These are phyloP conservation scores for Dendrobium chrysotoxum DNA, from an alignment of 106 monocot species.

Conservation along the genomic window DNA sequence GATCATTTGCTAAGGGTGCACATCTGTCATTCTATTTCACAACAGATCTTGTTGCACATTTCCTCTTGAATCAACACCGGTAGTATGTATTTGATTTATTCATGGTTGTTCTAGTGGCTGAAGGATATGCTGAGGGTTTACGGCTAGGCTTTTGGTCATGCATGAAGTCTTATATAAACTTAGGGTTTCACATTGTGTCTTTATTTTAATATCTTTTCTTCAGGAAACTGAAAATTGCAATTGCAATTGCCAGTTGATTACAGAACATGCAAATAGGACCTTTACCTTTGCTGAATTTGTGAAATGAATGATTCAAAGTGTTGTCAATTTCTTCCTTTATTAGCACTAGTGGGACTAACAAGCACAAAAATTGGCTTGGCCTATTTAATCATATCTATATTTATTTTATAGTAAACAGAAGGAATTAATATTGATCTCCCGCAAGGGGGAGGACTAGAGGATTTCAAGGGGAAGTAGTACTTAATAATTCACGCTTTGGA, in stretches of 20 bases:
- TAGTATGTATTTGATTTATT: background rate
- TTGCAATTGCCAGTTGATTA: background rate
- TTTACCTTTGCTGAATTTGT: background rate
- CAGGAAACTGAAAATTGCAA: background rate
- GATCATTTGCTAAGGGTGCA: background rate
- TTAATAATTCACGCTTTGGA: too few species aligned
- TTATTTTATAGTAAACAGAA: background rate
- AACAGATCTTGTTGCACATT: background rate
- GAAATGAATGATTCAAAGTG: background rate
- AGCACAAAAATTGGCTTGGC: background rate
- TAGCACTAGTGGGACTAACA: background rate
- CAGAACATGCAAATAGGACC: background rate
- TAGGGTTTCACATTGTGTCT: background rate
- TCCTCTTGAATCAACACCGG: background rate
- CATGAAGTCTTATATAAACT: background rate
- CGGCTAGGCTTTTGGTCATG: background rate
- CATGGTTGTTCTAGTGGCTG: background rate
- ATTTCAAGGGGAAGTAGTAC: background rate
- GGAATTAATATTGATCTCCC: constrained; percentile 2
- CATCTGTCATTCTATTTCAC: background rate
- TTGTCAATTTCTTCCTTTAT: background rate
- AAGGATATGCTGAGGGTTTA: background rate
- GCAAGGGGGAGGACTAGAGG: background rate
- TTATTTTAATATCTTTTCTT: background rate
- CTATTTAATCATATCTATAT: background rate